Conservation (phyloP, 2,329 filamentous ascomycete genomes). For the Trematosphaeria pertusa region DNA sequence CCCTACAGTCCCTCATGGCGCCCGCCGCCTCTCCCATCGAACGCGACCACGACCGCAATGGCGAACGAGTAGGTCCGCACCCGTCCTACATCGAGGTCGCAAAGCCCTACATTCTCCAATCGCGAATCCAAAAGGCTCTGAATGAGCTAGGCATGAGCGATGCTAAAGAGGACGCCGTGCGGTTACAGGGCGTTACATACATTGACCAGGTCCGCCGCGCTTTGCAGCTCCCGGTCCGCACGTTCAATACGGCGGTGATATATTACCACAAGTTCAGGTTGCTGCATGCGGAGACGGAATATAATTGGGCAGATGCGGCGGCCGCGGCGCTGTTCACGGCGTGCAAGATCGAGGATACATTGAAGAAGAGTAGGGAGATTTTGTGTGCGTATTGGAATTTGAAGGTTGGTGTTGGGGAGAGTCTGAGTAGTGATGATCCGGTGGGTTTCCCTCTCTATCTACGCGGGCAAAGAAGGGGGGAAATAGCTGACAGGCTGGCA, state of each 20-base stretch:
- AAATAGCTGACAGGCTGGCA: conserved; percentile 8
- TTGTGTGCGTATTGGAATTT: conserved; percentile 89
- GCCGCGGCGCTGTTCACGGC: conserved; percentile 88
- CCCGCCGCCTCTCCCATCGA: conserved; percentile 33
- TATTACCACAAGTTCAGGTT: conserved; percentile 96
- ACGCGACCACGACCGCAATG: conserved; percentile 17
- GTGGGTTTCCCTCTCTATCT: conserved; percentile 54
- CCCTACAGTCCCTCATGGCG: conserved; percentile 42
- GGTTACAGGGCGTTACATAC: conserved; percentile 85
- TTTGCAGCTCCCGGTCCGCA: conserved; percentile 84
- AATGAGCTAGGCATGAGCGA: conserved; percentile 73
- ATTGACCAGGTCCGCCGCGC: conserved; percentile 84
- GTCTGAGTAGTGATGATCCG: conserved; percentile 80
- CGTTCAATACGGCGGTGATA: conserved; percentile 87
- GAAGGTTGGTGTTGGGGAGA: conserved; percentile 71
- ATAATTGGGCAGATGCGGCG: conserved; percentile 83
- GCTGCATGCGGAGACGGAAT: conserved; percentile 82
- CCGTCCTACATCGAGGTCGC: conserved; percentile 70
- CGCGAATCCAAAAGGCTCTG: conserved; percentile 77
- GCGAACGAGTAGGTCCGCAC: conserved; percentile 58
- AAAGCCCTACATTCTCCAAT: conserved; percentile 82
- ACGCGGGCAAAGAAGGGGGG: neutral
- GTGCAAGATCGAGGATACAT: conserved; percentile 96
- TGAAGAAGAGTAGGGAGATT: conserved; percentile 95
- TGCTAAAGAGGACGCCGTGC: conserved; percentile 78